phyloP scores from a whole-genome alignment of 805 yeast species.

The Candida schatavii region DNA sequence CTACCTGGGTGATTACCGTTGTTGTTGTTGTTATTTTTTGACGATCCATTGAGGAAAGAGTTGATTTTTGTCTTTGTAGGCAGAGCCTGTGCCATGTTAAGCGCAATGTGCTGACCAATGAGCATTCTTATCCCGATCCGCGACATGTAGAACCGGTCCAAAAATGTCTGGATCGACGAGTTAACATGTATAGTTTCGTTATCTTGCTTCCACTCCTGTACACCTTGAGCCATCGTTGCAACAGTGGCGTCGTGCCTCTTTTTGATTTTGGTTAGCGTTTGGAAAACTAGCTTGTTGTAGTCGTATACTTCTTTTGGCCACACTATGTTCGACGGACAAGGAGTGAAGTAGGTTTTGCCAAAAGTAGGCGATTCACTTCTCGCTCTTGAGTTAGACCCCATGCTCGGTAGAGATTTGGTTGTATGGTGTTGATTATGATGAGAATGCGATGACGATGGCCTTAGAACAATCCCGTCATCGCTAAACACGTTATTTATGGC shows the following conservation, averaged over 20 bases:
- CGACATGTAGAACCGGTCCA: constrained; percentile 86
- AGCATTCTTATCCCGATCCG: constrained; percentile 91
- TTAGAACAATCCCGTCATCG: constrained; percentile 52
- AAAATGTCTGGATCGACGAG: constrained; percentile 71
- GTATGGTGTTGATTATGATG: constrained; percentile 9
- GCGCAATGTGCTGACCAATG: constrained; percentile 90
- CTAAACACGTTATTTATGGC: constrained; percentile 40
- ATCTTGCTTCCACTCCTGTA: constrained; percentile 77
- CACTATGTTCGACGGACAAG: constrained; percentile 50
- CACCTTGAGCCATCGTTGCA: constrained; percentile 88
- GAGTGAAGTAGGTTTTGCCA: constrained; percentile 48
- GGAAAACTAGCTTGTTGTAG: constrained; percentile 66
- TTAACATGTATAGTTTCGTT: constrained; percentile 53
- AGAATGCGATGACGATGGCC: constrained; percentile 19
- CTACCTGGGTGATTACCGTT: constrained; percentile 9
- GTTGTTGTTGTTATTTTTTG: constrained; percentile 8
- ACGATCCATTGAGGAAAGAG: constrained; percentile 33
- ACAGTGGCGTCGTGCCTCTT: constrained; percentile 90
- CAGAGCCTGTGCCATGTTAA: constrained; percentile 60
- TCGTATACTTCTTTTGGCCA: constrained; percentile 76
- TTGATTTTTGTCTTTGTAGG: constrained; percentile 37
- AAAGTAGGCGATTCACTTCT: constrained; percentile 35
- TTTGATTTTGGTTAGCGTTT: constrained; percentile 67
- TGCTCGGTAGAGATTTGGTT: constrained; percentile 10
- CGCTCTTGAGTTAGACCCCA: constrained; percentile 8